Evolutionary conservation across 2,329 filamentous ascomycete species (phyloP).

Genomic region (Hirsutella thompsonii): DNA sequence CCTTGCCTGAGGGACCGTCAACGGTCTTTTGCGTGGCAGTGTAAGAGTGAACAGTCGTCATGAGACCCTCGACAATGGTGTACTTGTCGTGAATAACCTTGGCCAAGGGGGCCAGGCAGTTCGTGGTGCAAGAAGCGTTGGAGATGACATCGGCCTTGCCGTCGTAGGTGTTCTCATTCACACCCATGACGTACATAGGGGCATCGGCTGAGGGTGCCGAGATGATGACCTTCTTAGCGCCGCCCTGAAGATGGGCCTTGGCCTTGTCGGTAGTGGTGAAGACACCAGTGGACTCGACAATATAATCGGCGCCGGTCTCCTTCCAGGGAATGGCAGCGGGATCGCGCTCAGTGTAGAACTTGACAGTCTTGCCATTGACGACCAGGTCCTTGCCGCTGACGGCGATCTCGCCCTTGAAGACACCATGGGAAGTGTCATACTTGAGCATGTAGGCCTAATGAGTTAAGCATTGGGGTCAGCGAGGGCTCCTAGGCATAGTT

Average conservation of each 20-base stretch:
- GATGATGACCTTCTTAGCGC: conserved; percentile 96
- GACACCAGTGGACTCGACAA: conserved; percentile 96
- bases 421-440: conserved; percentile 94
- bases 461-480: conserved; percentile 3
- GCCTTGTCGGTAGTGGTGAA: conserved; percentile 99
- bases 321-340: conserved; percentile 82
- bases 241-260: conserved; percentile 83
- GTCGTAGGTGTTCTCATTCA: conserved; percentile 93
- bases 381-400: conserved; percentile 58
- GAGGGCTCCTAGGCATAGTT: too few relatives aligned
- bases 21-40: conserved; percentile 99
- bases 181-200: conserved; percentile 99
- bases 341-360: conserved; percentile 90
- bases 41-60: conserved; percentile 99
- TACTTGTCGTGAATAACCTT: conserved; percentile 99
- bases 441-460: conserved; percentile 97
- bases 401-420: conserved; percentile 86
- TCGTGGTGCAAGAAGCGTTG: conserved; percentile 99
- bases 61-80: conserved; percentile 94
- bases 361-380: conserved; percentile 90
- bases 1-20: conserved; percentile 93
- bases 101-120: conserved; percentile 98
- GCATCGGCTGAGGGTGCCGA: conserved; percentile 88
- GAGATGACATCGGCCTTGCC: conserved; percentile 86
- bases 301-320: conserved; percentile 78